A percentile compares a stretch with the other conserved stretches of the same genome.
These are phyloP conservation scores for Gossypium rotundifolium DNA, from an alignment of 345 rosid genomes.

Conservation along the genomic window DNA sequence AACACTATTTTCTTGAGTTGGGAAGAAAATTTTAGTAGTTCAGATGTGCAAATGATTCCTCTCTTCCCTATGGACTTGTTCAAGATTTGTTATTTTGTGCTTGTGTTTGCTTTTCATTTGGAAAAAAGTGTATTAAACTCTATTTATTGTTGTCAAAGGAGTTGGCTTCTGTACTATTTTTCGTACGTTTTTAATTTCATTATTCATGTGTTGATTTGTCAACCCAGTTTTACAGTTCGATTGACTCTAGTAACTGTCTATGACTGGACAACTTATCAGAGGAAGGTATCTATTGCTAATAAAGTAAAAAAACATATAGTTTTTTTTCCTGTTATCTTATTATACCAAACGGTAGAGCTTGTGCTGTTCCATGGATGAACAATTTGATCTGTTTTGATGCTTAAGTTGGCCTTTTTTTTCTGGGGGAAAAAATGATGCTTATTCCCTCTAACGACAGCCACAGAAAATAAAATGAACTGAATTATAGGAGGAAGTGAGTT, in stretches of 20 bases:
- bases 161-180: not conserved
- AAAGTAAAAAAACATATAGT: not conserved
- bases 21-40: not conserved
- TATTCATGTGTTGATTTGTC: not conserved
- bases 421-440: not conserved
- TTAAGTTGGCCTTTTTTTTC: not conserved
- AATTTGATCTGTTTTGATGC: not conserved
- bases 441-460: not conserved
- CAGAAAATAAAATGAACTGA: no score
- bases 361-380: not conserved
- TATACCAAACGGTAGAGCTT: not conserved
- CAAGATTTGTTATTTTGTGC: not conserved
- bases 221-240: not conserved
- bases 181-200: not conserved
- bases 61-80: not conserved
- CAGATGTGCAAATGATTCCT: conserved; percentile 5
- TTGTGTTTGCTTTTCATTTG: not conserved
- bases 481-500: not conserved
- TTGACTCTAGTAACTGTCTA: not conserved
- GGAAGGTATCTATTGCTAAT: not conserved
- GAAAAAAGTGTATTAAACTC: not conserved
- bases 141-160: not conserved
- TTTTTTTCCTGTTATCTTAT: not conserved
- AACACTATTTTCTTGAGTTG: not conserved
- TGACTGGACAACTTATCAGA: not conserved